Conservation (phyloP, 2,329 filamentous ascomycete species). For the Ceratocystis albifundus region DNA sequence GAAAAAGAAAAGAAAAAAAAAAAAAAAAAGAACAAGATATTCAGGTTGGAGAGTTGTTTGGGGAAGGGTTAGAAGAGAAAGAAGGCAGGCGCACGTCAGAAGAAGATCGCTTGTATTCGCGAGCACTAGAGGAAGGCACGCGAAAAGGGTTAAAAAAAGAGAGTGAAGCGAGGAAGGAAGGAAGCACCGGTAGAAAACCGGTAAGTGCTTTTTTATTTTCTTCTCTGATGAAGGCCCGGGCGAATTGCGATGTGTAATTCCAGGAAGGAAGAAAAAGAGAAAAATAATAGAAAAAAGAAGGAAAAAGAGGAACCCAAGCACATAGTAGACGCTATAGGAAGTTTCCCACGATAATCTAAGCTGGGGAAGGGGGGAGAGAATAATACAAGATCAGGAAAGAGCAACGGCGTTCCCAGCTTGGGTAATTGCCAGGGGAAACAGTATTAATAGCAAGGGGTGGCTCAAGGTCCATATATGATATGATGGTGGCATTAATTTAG, state of each 20-base stretch:
- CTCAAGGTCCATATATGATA: neutral
- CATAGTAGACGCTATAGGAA: neutral
- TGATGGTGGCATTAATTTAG: neutral
- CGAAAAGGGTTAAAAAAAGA: neutral
- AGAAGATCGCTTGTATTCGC: neutral
- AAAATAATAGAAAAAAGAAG: neutral
- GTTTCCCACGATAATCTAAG: neutral
- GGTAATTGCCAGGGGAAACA: neutral
- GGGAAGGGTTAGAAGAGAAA: neutral
- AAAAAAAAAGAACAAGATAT: neutral
- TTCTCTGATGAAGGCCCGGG: neutral
- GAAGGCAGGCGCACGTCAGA: neutral
- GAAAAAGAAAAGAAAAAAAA: neutral
- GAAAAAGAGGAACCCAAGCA: neutral
- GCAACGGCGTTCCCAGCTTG: neutral
- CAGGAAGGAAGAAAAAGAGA: neutral
- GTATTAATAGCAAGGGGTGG: neutral
- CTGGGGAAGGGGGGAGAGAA: neutral
- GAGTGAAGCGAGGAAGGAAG: neutral
- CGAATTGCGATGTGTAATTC: neutral
- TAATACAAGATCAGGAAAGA: neutral
- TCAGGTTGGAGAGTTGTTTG: neutral
- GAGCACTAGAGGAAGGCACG: neutral
- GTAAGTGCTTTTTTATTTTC: neutral
- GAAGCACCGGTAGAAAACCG: slow-evolving; percentile 5